A percentile compares a stretch with the other conserved stretches of the same genome.
Conservation (phyloP, 306 rosid genomes). For the Dryas alaskensis region DNA sequence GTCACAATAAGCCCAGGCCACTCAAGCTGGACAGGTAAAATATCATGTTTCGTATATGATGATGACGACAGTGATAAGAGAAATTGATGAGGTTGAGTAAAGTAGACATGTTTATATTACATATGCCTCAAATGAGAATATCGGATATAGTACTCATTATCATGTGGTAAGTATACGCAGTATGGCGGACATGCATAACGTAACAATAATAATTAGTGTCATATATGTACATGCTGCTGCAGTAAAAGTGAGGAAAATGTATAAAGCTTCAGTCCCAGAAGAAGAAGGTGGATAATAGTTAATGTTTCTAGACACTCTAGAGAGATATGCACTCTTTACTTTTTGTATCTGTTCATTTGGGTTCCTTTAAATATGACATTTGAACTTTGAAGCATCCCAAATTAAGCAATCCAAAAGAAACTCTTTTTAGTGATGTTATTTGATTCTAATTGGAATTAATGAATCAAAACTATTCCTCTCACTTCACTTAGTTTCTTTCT, state of each 20-base stretch:
- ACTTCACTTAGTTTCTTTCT: no score
- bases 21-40: constrained; percentile 33
- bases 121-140: background rate
- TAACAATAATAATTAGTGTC: constrained; percentile 4
- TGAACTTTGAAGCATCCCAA: background rate
- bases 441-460: constrained; percentile 6
- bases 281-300: background rate
- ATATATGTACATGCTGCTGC: background rate
- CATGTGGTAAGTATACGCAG: background rate
- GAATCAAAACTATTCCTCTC: background rate
- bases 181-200: background rate
- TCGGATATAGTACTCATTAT: constrained; percentile 9
- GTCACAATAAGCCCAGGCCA: constrained; percentile 15
- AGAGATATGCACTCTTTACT: background rate
- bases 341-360: constrained; percentile 12
- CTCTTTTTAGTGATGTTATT: constrained; percentile 29
- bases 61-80: background rate
- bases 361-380: background rate
- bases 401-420: constrained; percentile 24
- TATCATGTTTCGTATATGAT: background rate
- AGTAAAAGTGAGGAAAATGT: background rate
- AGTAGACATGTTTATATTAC: constrained; percentile 6
- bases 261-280: background rate
- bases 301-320: background rate
- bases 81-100: background rate